phyloP scores from a whole-genome alignment of 2,329 filamentous ascomycete species.

The Aspergillus brunneoviolaceus region DNA sequence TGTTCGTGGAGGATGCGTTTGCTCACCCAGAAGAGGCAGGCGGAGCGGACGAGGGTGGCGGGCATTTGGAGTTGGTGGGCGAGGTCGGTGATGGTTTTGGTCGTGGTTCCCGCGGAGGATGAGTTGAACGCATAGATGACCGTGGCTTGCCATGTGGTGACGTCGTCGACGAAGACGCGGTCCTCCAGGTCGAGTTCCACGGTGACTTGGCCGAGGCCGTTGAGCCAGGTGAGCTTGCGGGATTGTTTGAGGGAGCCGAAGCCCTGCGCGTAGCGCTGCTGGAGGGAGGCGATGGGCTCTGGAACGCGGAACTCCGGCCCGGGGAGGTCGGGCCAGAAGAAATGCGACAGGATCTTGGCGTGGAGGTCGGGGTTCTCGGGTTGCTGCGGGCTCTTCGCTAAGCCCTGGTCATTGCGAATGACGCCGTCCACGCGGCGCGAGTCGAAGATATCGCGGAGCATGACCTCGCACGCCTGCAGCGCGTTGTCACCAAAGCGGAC shows the following conservation, averaged over 20 bases:
- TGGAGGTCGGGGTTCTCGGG: slow-evolving; percentile 56
- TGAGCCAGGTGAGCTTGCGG: slow-evolving; percentile 85
- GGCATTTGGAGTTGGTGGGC: slow-evolving; percentile 55
- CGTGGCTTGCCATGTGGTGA: slow-evolving; percentile 82
- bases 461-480: slow-evolving; percentile 92
- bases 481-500: slow-evolving; percentile 80
- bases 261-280: slow-evolving; percentile 68
- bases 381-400: slow-evolving; percentile 29
- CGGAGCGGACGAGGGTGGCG: slow-evolving; percentile 56
- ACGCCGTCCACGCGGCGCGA: slow-evolving; percentile 70
- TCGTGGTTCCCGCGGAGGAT: slow-evolving; percentile 36
- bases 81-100: slow-evolving; percentile 46
- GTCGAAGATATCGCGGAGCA: slow-evolving; percentile 90
- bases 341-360: slow-evolving; percentile 82
- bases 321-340: slow-evolving; percentile 87
- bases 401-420: slow-evolving; percentile 57
- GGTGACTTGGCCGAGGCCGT: slow-evolving; percentile 74
- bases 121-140: slow-evolving; percentile 80
- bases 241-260: slow-evolving; percentile 80
- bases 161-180: slow-evolving; percentile 66
- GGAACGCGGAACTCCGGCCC: slow-evolving; percentile 50
- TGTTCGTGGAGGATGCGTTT: slow-evolving; percentile 52
- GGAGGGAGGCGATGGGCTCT: slow-evolving; percentile 52
- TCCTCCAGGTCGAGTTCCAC: slow-evolving; percentile 83
- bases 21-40: slow-evolving; percentile 63